These are phyloP conservation scores for Rhytidhysteron rufulum DNA, from an alignment of 2,329 filamentous ascomycete genomes.

Conservation along the genomic window DNA sequence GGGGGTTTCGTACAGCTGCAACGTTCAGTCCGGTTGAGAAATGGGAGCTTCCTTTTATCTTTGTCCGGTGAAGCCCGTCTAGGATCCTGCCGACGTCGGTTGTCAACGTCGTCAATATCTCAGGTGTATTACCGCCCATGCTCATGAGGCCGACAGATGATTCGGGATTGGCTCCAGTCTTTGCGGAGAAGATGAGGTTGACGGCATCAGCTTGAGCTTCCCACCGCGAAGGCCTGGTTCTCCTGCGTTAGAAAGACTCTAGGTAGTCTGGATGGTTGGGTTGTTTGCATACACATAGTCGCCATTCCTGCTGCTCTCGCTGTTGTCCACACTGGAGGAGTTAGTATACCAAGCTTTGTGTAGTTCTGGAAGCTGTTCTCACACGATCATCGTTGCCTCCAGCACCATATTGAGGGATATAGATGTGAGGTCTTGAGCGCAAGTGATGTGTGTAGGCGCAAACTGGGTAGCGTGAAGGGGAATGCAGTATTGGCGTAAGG, in stretches of 20 bases:
- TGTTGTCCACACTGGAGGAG: slow-evolving; percentile 78
- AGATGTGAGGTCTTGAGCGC: too few relatives aligned
- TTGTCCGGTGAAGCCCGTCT: slow-evolving; percentile 73
- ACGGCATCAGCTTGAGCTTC: slow-evolving; percentile 95
- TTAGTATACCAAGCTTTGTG: slow-evolving; percentile 16
- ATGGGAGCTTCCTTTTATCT: slow-evolving; percentile 85
- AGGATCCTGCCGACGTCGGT: slow-evolving; percentile 95
- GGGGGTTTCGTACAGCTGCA: slow-evolving; percentile 65
- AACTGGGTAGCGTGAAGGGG: not conserved
- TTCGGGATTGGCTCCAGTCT: slow-evolving; percentile 92
- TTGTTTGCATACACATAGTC: slow-evolving; percentile 68
- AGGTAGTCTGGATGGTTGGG: too few relatives aligned
- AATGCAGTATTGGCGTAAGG: slow-evolving; percentile 4
- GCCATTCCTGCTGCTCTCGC: slow-evolving; percentile 96
- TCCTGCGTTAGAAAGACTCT: too few relatives aligned
- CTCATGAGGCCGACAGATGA: slow-evolving; percentile 97
- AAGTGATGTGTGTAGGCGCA: slow-evolving; percentile 13
- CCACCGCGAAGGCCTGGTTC: slow-evolving; percentile 82
- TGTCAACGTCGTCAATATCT: slow-evolving; percentile 93
- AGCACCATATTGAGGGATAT: slow-evolving; percentile 94
- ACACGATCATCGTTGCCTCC: slow-evolving; percentile 98
- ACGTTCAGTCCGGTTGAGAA: slow-evolving; percentile 94
- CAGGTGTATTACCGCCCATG: slow-evolving; percentile 96
- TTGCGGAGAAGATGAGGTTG: slow-evolving; percentile 90
- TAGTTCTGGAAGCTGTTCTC: slow-evolving; percentile 22